phyloP scores from a whole-genome alignment of 2,329 filamentous ascomycete genomes.

The Pseudogymnoascus sp. region DNA sequence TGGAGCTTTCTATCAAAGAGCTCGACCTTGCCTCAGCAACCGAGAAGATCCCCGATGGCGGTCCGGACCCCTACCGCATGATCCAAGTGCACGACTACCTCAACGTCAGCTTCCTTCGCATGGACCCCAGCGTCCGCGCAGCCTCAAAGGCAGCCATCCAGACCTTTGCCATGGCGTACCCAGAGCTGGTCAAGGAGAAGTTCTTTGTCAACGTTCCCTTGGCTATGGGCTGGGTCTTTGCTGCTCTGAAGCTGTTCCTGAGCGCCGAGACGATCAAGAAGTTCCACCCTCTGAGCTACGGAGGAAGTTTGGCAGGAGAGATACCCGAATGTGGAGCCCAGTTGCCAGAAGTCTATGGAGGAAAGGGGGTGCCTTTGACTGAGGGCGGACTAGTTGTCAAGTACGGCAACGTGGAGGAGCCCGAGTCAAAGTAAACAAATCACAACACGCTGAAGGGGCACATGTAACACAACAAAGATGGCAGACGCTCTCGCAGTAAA shows the following conservation, averaged over 20 bases:
- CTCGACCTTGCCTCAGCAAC: constrained; percentile 64
- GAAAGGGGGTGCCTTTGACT: constrained; percentile 47
- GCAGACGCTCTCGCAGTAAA: neutral
- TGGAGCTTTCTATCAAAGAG: constrained; percentile 75
- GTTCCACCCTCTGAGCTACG: constrained; percentile 70
- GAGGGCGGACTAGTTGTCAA: constrained; percentile 25
- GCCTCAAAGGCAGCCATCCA: constrained; percentile 75
- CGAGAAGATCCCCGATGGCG: constrained; percentile 60
- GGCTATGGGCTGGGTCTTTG: constrained; percentile 83
- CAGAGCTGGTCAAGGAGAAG: constrained; percentile 81
- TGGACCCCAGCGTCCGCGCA: constrained; percentile 67
- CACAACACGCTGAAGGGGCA: neutral
- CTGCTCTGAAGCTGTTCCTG: constrained; percentile 66
- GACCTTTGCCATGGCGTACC: constrained; percentile 74
- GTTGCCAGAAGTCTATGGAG: constrained; percentile 73
- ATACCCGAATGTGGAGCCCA: constrained; percentile 49
- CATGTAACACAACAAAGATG: neutral
- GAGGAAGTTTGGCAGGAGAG: constrained; percentile 57
- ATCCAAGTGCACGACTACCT: constrained; percentile 92
- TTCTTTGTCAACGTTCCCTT: constrained; percentile 92
- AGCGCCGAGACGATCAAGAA: constrained; percentile 68
- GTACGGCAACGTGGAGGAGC: constrained; percentile 15
- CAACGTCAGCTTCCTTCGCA: constrained; percentile 75
- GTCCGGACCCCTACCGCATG: constrained; percentile 78
- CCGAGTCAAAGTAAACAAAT: constrained; percentile 14